These are phyloP conservation scores for Rhododendron kiyosumense DNA, from an alignment of 148 eudicot genomes.

Conservation along the genomic window DNA sequence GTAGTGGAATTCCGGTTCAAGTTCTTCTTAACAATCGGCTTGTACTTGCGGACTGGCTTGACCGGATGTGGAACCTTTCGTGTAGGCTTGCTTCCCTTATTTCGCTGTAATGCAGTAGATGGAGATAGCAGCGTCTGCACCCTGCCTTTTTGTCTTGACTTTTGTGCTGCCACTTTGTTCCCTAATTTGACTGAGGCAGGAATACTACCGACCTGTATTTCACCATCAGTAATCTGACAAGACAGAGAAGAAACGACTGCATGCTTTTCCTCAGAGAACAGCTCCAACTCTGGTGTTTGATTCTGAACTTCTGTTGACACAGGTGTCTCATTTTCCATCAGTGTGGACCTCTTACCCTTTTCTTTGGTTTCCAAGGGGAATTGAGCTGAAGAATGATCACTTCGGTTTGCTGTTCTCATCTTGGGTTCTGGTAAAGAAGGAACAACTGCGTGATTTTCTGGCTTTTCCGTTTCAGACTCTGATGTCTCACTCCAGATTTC, in stretches of 20 bases:
- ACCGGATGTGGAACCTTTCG: constrained; percentile 47
- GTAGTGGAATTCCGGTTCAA: constrained; percentile 34
- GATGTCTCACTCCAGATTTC: constrained; percentile 20
- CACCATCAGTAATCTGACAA: constrained; percentile 15
- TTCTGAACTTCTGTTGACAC: constrained; percentile 13
- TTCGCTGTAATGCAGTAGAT: constrained; percentile 33
- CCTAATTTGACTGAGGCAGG: constrained; percentile 20
- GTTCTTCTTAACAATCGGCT: constrained; percentile 47
- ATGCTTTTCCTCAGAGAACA: constrained; percentile 24
- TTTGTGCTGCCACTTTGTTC: constrained; percentile 29
- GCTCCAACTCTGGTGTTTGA: constrained; percentile 22
- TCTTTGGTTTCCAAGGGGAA: constrained; percentile 10
- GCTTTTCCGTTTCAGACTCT: constrained; percentile 8
- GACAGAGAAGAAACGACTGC: constrained; percentile 18
- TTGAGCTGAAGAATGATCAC: constrained; percentile 27
- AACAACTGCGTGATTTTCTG: constrained; percentile 1
- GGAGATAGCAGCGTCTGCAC: constrained; percentile 35
- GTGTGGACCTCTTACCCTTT: constrained; percentile 14
- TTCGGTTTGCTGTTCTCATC: constrained; percentile 25
- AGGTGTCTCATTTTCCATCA: constrained; percentile 13
- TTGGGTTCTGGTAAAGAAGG: constrained; percentile 21
- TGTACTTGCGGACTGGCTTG: constrained; percentile 58
- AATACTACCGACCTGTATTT: constrained; percentile 6
- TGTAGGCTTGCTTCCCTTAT: constrained; percentile 41
- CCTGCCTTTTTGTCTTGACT: constrained; percentile 36